phyloP scores from a whole-genome alignment of 805 yeast species.

The Candida maltosa region DNA sequence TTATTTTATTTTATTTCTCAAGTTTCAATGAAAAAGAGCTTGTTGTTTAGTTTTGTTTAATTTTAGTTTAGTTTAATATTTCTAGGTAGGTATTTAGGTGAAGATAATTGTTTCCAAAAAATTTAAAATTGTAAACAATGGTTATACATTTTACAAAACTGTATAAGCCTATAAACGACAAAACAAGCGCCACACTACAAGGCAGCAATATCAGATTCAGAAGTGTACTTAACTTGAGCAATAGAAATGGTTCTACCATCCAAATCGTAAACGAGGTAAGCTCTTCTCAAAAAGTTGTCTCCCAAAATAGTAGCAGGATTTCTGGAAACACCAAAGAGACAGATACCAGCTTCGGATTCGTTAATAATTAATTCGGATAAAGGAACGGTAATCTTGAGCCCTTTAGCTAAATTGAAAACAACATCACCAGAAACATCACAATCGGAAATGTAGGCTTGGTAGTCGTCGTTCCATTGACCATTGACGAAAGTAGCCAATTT shows the following conservation, averaged over 20 bases:
- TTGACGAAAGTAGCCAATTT: not conserved
- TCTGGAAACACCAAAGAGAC: slow-evolving; percentile 15
- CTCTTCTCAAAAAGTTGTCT: slow-evolving; percentile 59
- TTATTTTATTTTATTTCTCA: too few relatives aligned
- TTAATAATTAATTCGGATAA: slow-evolving; percentile 15
- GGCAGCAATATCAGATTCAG: slow-evolving; percentile 15
- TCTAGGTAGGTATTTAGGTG: too few relatives aligned
- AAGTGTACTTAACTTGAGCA: slow-evolving; percentile 45
- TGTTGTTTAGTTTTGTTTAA: too few relatives aligned
- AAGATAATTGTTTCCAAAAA: too few relatives aligned
- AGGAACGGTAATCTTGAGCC: slow-evolving; percentile 2
- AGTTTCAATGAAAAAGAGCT: too few relatives aligned
- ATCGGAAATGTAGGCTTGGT: slow-evolving; percentile 1
- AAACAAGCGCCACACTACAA: too few relatives aligned
- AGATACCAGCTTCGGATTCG: slow-evolving; percentile 32
- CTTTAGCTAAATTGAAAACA: not conserved
- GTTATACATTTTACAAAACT: too few relatives aligned
- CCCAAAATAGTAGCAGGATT: slow-evolving; percentile 49
- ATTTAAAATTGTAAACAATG: too few relatives aligned
- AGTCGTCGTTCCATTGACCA: not conserved
- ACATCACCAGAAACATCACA: slow-evolving; percentile 3
- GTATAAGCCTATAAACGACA: too few relatives aligned
- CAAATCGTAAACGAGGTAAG: slow-evolving; percentile 62
- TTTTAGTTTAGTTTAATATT: too few relatives aligned
- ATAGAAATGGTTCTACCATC: slow-evolving; percentile 54